Evolutionary conservation across 129 eudicot genomes (phyloP), one percentile per base, ranked within the genome.

Genomic region (Arctium lappa): DNA sequence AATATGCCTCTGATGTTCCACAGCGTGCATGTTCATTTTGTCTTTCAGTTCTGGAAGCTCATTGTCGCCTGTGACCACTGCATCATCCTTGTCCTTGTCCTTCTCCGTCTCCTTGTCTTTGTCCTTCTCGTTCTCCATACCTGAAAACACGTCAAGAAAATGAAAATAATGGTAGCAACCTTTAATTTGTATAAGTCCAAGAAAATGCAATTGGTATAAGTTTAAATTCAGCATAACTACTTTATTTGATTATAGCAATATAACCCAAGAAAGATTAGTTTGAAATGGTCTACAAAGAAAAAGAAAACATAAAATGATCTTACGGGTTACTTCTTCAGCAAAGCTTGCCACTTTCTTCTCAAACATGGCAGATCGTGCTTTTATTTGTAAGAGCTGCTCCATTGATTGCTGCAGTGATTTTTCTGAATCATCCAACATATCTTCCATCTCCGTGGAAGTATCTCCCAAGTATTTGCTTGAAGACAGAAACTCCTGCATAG

Each of bases 1-100:
- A 68, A 92, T 73, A 34, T 87, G 89, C 69, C 96, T 92, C 72
- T 89, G 98, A 66, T 94, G 93, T 80, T 94, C 97, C 42, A 87
- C 87, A 36, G 98, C 93, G 81, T 94, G 90, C 90, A 92, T 80
- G 77, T 85, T 89, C 73, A 89, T 89, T 78, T 91, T 91, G 72
- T 91, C 84, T 74, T 79, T 86, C 12, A 44, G 76, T 42, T 82
- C 80, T 5, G 93, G 88, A 77, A 78, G 66, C 29, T 80, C 84
- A 22, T 85, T 84, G 82, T 75, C 72, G 69, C 62, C 84, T 15
- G 56, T 37, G 30, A 8, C 34, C 53, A 9, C 84, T 33, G 69
- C 63, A 46, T 79, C 92, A 83, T 80, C 86, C 29, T 82, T 81
- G 10, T 77, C 79, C 37, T 82, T 80, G 6, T 60, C 66, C 22